These are phyloP conservation scores for Coniferiporia sulphurascens DNA, from an alignment of 1,284 basidiomycete species.

Conservation along the genomic window DNA sequence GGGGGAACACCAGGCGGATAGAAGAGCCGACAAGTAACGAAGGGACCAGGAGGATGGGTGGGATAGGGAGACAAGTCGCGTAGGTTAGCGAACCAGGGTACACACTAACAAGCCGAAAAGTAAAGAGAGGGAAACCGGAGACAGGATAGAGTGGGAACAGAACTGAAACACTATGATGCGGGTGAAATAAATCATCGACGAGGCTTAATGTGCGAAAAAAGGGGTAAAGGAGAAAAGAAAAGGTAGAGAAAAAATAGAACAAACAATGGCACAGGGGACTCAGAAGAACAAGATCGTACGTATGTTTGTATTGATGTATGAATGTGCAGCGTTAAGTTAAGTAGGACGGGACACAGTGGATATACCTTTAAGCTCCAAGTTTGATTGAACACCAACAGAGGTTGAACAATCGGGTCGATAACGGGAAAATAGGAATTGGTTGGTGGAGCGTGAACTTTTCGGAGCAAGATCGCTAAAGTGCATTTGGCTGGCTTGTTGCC, in stretches of 20 bases:
- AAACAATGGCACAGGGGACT: neutral
- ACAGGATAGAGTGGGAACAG: neutral
- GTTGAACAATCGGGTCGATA: neutral
- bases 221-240: neutral
- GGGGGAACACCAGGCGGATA: no score
- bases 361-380: neutral
- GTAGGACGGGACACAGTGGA: neutral
- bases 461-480: neutral
- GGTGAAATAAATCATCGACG: no score
- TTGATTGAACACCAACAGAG: neutral
- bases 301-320: neutral
- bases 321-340: constrained; percentile 5
- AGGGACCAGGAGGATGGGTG: no score
- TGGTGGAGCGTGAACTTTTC: neutral
- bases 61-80: no score
- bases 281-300: constrained; percentile 6
- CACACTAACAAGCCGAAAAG: neutral
- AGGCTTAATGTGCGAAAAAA: neutral
- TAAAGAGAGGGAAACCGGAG: neutral
- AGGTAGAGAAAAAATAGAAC: neutral
- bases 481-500: neutral
- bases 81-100: no score
- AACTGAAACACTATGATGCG: neutral
- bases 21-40: no score
- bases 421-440: neutral